These are phyloP conservation scores for Pseudofabraea citricarpa DNA, from an alignment of 2,329 filamentous ascomycete species.

Conservation along the genomic window DNA sequence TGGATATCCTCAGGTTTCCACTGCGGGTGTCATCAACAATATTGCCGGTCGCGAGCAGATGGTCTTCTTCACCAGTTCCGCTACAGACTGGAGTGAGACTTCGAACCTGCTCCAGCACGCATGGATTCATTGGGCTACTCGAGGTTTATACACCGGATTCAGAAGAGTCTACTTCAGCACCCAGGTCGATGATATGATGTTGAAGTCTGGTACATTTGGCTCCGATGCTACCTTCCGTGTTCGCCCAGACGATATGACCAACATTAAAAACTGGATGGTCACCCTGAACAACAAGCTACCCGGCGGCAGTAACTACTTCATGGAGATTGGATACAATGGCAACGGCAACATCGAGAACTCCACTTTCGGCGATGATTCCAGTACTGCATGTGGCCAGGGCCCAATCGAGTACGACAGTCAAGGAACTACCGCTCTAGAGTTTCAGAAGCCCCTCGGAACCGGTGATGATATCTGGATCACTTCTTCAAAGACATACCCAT, in stretches of 20 bases:
- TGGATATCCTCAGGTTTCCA: slow-evolving; percentile 32
- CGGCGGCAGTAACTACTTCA: slow-evolving; percentile 44
- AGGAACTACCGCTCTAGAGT: slow-evolving; percentile 36
- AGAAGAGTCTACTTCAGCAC: slow-evolving; percentile 14
- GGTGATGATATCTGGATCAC: slow-evolving; percentile 42
- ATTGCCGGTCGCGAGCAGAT: slow-evolving; percentile 54
- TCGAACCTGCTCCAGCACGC: slow-evolving; percentile 13
- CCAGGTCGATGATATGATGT: slow-evolving; percentile 52
- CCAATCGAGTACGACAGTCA: slow-evolving; percentile 37
- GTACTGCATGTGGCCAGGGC: slow-evolving; percentile 5
- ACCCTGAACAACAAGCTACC: slow-evolving; percentile 37
- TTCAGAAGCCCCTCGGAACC: slow-evolving; percentile 40
- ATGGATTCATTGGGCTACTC: slow-evolving; percentile 17
- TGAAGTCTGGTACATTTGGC: slow-evolving; percentile 40
- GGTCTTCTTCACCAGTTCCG: slow-evolving; percentile 52
- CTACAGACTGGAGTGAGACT: slow-evolving; percentile 32
- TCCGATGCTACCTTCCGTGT: slow-evolving; percentile 41
- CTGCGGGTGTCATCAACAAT: slow-evolving; percentile 55
- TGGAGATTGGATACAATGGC: slow-evolving; percentile 49
- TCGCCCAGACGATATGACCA: slow-evolving; percentile 37
- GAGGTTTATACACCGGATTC: slow-evolving; percentile 14
- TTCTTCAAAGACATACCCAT: slow-evolving; percentile 11
- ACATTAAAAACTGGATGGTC: slow-evolving; percentile 36
- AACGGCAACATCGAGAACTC: slow-evolving; percentile 40
- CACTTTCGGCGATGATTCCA: slow-evolving; percentile 2